These are phyloP conservation scores for Tetracentron sinense DNA, from an alignment of 164 flowering plant species.

Conservation along the genomic window DNA sequence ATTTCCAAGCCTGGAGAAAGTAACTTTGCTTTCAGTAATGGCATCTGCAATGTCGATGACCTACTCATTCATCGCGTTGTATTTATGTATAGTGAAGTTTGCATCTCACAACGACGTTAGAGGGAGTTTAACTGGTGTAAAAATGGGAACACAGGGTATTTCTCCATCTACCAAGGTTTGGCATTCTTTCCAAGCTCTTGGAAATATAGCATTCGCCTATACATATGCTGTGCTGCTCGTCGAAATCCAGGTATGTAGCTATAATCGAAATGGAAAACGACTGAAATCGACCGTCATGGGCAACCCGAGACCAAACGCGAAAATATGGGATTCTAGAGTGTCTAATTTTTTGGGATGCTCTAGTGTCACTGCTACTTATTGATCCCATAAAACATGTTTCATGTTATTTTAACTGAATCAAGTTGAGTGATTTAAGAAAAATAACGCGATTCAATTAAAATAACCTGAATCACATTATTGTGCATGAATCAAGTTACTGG, in stretches of 20 bases:
- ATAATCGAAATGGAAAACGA: too few species aligned
- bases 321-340: too few species aligned
- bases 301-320: too few species aligned
- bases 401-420: too few species aligned
- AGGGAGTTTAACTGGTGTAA: constrained; percentile 26
- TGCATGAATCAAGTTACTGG: too few species aligned
- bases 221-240: constrained; percentile 33
- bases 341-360: too few species aligned
- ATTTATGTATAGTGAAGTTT: constrained; percentile 22
- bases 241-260: constrained; percentile 37
- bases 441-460: too few species aligned
- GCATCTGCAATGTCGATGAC: constrained; percentile 35
- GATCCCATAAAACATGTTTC: too few species aligned
- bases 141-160: constrained; percentile 9
- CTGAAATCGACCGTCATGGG: too few species aligned
- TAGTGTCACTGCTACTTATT: too few species aligned
- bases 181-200: constrained; percentile 36
- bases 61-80: constrained; percentile 27
- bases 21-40: constrained; percentile 31
- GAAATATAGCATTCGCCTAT: constrained; percentile 45
- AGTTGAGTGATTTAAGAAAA: too few species aligned
- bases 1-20: constrained; percentile 39
- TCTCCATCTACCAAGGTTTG: constrained; percentile 27
- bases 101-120: constrained; percentile 18
- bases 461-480: too few species aligned